Evolutionary conservation across 495 filamentous ascomycete genomes (phyloP).

Genomic region (Xylaria curta): DNA sequence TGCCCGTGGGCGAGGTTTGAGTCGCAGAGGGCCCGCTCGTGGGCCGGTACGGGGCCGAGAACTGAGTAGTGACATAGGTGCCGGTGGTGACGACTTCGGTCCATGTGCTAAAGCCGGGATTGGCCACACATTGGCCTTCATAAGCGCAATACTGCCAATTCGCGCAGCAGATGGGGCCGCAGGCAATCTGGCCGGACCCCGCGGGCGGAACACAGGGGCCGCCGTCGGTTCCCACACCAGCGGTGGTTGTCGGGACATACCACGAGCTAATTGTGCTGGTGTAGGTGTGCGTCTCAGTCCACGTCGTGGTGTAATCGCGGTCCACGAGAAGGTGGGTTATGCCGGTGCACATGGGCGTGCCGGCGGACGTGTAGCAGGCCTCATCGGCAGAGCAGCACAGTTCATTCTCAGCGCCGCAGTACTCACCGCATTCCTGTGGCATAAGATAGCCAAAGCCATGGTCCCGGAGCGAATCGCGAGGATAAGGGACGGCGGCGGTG

Average conservation of each 20-base stretch:
- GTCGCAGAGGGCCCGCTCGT: constrained; percentile 65
- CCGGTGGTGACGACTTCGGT: constrained; percentile 46
- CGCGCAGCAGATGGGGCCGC: constrained; percentile 78
- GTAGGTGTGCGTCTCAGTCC: constrained; percentile 69
- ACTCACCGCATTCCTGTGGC: constrained; percentile 61
- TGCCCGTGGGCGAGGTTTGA: constrained; percentile 50
- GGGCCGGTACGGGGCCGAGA: constrained; percentile 68
- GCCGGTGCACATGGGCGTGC: constrained; percentile 45
- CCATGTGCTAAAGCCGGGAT: constrained; percentile 40
- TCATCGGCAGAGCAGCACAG: constrained; percentile 70
- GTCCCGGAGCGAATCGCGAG: constrained; percentile 43
- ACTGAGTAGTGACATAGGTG: constrained; percentile 54
- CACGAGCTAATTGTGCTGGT: constrained; percentile 68
- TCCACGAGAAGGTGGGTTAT: constrained; percentile 22
- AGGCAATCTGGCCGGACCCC: constrained; percentile 66
- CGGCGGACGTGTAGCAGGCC: constrained; percentile 68
- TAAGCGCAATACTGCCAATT: constrained; percentile 70
- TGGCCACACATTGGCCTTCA: constrained; percentile 53
- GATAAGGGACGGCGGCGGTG: constrained; percentile 50
- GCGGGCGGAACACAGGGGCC: constrained; percentile 59
- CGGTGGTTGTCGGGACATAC: constrained; percentile 46
- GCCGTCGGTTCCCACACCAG: constrained; percentile 42
- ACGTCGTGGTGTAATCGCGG: constrained; percentile 70
- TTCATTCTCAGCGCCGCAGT: constrained; percentile 70
- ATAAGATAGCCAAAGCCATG: constrained; percentile 50